Evolutionary conservation across 2,329 filamentous ascomycete species (phyloP).

Genomic region (Dissoconium aciculare): DNA sequence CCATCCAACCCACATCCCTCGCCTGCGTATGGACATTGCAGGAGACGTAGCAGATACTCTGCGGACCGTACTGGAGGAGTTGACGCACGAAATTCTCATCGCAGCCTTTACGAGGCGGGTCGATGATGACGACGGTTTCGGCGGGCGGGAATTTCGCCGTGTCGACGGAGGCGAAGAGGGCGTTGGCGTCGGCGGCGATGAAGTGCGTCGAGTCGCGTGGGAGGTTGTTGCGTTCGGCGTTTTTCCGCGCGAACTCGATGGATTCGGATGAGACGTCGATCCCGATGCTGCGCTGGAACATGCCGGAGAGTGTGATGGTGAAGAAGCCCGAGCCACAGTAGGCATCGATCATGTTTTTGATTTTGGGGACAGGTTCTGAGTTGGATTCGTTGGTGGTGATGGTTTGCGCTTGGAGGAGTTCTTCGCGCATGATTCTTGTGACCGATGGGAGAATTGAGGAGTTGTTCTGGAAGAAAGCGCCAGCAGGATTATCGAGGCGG

Average conservation of each 20-base stretch:
- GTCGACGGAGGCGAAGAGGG: slow-evolving; percentile 61
- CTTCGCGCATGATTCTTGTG: slow-evolving; percentile 70
- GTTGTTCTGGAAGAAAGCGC: slow-evolving; percentile 98
- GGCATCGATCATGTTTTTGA: slow-evolving; percentile 87
- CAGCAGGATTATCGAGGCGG: slow-evolving; percentile 79
- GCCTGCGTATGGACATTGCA: slow-evolving; percentile 98
- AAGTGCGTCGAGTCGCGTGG: slow-evolving; percentile 56
- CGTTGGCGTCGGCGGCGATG: slow-evolving; percentile 72
- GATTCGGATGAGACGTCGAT: slow-evolving; percentile 76
- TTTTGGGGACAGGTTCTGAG: slow-evolving; percentile 25
- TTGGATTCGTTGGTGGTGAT: slow-evolving; percentile 22
- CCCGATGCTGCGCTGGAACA: slow-evolving; percentile 67
- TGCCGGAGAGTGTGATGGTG: slow-evolving; percentile 75
- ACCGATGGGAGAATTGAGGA: slow-evolving; percentile 87
- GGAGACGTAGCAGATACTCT: slow-evolving; percentile 79
- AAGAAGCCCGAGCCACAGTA: slow-evolving; percentile 97
- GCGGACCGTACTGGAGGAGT: slow-evolving; percentile 61
- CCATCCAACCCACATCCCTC: slow-evolving; percentile 74
- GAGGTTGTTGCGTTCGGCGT: slow-evolving; percentile 64
- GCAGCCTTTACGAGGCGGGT: slow-evolving; percentile 92
- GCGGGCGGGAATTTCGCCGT: slow-evolving; percentile 48
- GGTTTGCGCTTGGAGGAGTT: slow-evolving; percentile 43
- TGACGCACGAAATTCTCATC: slow-evolving; percentile 72
- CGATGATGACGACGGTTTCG: slow-evolving; percentile 84
- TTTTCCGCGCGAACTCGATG: slow-evolving; percentile 63